A percentile compares a stretch with the other conserved stretches of the same genome.
phyloP scores from a whole-genome alignment of 1,139 yeast species.

The Meyerozyma guilliermondii region DNA sequence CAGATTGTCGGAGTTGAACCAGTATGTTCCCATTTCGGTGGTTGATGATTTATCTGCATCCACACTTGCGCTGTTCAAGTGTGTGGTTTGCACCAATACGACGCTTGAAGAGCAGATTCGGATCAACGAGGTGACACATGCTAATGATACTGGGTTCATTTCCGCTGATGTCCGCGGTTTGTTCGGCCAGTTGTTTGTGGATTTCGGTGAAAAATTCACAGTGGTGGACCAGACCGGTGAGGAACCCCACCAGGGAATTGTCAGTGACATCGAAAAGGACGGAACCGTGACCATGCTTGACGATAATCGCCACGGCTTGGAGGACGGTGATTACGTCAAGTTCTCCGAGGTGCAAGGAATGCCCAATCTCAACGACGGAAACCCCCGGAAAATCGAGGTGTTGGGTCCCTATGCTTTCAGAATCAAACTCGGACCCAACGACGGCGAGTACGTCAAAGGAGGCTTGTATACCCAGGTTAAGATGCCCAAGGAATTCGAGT shows the following conservation, averaged over 20 bases:
- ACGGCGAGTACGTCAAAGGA: slow-evolving; percentile 70
- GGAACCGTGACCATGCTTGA: slow-evolving; percentile 92
- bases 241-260: slow-evolving; percentile 82
- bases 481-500: slow-evolving; percentile 62
- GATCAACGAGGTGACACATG: slow-evolving; percentile 73
- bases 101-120: slow-evolving; percentile 69
- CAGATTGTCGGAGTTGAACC: slow-evolving; percentile 74
- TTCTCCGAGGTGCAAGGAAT: slow-evolving; percentile 84
- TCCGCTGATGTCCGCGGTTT: slow-evolving; percentile 81
- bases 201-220: slow-evolving; percentile 77
- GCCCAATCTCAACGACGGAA: slow-evolving; percentile 62
- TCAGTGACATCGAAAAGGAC: slow-evolving; percentile 79
- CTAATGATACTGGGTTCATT: slow-evolving; percentile 70
- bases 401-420: slow-evolving; percentile 92
- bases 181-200: slow-evolving; percentile 86
- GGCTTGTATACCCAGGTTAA: slow-evolving; percentile 93
- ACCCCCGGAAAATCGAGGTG: slow-evolving; percentile 71
- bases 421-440: slow-evolving; percentile 48
- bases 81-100: slow-evolving; percentile 77
- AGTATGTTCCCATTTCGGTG: slow-evolving; percentile 84
- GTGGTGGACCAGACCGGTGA: slow-evolving; percentile 88
- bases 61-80: slow-evolving; percentile 59
- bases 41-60: slow-evolving; percentile 44
- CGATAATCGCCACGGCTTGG: slow-evolving; percentile 88
- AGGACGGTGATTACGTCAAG: slow-evolving; percentile 87